phyloP scores from a whole-genome alignment of 2,329 filamentous ascomycete species.

The Biscogniauxia sp. region DNA sequence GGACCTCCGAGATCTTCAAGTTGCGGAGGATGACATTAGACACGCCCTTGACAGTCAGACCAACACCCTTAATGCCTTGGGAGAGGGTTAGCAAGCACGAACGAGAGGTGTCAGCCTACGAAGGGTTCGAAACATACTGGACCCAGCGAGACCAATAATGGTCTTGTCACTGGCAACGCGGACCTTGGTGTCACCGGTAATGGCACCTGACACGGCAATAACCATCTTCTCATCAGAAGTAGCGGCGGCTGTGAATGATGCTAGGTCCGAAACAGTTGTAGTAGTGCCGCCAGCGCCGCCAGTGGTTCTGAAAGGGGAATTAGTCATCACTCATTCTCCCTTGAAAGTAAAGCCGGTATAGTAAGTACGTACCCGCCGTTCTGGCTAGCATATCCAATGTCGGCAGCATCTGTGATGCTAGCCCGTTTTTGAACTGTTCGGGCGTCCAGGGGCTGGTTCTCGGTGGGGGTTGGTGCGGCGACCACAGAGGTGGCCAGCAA shows the following conservation, averaged over 20 bases:
- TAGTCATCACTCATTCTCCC: background rate
- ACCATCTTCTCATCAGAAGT: constrained; percentile 43
- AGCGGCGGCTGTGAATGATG: constrained; percentile 49
- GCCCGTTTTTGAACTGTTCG: constrained; percentile 23
- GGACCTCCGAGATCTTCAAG: constrained; percentile 56
- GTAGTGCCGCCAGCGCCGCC: constrained; percentile 55
- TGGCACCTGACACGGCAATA: constrained; percentile 45
- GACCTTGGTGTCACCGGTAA: constrained; percentile 42
- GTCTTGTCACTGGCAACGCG: constrained; percentile 48
- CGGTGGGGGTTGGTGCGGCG: constrained; percentile 21
- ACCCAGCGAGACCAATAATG: constrained; percentile 43
- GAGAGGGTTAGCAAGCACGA: constrained; percentile 3
- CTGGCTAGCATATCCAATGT: constrained; percentile 20
- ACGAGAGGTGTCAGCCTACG: no score
- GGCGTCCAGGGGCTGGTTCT: constrained; percentile 15
- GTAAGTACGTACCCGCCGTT: constrained; percentile 18
- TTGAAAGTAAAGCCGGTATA: background rate
- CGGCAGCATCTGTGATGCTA: constrained; percentile 21
- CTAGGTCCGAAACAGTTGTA: constrained; percentile 52
- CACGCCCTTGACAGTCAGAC: constrained; percentile 50
- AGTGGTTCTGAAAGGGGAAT: constrained; percentile 38
- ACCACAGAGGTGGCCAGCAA: constrained; percentile 19
- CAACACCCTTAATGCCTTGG: constrained; percentile 42
- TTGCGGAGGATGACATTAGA: constrained; percentile 63
- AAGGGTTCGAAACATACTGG: constrained; percentile 27